Conservation (phyloP, 176 grass and related monocot genomes). For the Areca catechu region DNA sequence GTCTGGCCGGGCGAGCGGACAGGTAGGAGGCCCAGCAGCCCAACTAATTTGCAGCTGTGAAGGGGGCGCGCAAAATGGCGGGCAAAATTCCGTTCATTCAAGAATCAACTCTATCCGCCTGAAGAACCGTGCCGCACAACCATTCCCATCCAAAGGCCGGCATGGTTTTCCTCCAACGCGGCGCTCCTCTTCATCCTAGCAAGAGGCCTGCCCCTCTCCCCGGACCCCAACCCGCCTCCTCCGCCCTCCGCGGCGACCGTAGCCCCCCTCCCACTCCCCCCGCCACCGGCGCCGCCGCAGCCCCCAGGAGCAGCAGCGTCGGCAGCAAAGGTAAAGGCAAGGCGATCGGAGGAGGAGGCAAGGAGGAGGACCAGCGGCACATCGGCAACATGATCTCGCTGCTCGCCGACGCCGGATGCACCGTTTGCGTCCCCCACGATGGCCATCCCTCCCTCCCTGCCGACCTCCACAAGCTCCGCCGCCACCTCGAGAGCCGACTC, state of each 20-base stretch:
- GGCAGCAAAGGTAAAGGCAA: background rate
- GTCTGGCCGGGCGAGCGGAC: no score
- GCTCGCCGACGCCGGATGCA: slow-evolving; percentile 78
- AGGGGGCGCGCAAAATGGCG: no score
- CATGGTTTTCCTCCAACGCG: slow-evolving; percentile 88
- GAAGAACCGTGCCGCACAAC: no score
- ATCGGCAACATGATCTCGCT: slow-evolving; percentile 46
- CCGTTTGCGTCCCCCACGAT: slow-evolving; percentile 44
- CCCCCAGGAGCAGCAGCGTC: background rate
- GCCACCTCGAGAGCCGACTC: slow-evolving; percentile 42
- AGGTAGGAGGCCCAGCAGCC: no score
- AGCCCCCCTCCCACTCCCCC: background rate
- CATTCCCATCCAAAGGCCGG: no score
- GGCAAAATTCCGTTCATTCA: no score
- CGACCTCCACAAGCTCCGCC: slow-evolving; percentile 27
- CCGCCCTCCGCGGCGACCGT: slow-evolving; percentile 8
- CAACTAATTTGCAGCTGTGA: no score
- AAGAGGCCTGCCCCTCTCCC: slow-evolving; percentile 20
- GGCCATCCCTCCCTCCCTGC: slow-evolving; percentile 30
- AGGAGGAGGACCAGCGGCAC: slow-evolving; percentile 6
- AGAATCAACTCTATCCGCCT: no score
- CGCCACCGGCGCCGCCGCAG: background rate
- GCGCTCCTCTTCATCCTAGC: slow-evolving; percentile 31
- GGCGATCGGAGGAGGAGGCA: background rate
- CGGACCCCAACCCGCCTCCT: background rate